Conservation (phyloP, 2,329 filamentous ascomycete species). For the Fusarium goolgardi region DNA sequence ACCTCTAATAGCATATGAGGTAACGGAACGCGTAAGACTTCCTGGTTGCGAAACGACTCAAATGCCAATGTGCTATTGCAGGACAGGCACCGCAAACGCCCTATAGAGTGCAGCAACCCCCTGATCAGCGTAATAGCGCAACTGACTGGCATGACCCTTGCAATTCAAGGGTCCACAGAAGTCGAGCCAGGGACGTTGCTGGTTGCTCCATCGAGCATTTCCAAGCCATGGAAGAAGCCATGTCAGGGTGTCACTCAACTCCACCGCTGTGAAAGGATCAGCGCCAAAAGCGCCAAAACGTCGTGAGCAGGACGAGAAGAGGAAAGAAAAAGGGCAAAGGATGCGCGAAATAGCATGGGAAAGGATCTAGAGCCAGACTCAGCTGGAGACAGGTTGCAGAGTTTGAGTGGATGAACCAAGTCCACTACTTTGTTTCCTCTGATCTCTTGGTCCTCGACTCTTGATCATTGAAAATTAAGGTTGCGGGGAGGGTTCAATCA, state of each 20-base stretch:
- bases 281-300: conserved; percentile 15
- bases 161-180: conserved; percentile 20
- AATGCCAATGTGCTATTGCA: conserved; percentile 4
- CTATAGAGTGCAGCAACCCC: conserved; percentile 1
- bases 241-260: conserved; percentile 12
- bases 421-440: neutral
- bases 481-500: conserved; percentile 10
- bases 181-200: neutral
- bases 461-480: conserved; percentile 6
- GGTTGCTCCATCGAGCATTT: neutral
- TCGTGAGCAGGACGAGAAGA: neutral
- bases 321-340: neutral
- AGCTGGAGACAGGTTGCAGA: too few relatives aligned
- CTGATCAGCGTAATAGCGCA: conserved; percentile 23
- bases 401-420: neutral
- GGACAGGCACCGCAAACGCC: conserved; percentile 16
- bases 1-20: conserved; percentile 29
- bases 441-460: neutral
- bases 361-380: neutral
- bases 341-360: neutral
- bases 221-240: conserved; percentile 17
- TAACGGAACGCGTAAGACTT: conserved; percentile 33
- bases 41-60: conserved; percentile 13
- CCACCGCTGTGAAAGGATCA: conserved; percentile 15
- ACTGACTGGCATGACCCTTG: conserved; percentile 21